phyloP scores from a whole-genome alignment of 2,329 filamentous ascomycete species.

The Plectosphaerella cucumerina region DNA sequence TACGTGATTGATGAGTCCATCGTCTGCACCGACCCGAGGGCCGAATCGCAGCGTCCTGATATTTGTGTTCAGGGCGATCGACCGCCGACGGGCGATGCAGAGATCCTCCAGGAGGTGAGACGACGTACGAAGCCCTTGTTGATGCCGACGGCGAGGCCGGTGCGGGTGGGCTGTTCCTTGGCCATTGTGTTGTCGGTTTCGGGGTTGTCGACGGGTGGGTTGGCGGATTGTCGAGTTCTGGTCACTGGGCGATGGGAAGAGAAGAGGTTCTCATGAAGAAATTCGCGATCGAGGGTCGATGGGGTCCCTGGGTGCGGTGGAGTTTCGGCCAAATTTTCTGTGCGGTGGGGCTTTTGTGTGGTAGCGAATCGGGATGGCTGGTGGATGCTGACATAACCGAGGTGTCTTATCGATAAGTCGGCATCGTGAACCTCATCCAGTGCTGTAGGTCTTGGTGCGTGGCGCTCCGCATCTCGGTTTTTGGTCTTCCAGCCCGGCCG shows the following conservation, averaged over 20 bases:
- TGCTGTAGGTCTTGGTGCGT: too few species aligned
- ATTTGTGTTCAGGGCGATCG: neutral
- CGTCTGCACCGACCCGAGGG: conserved; percentile 37
- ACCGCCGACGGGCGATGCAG: conserved; percentile 39
- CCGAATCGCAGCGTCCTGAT: neutral
- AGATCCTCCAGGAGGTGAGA: conserved; percentile 76
- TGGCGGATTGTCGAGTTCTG: conserved; percentile 24
- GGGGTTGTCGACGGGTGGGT: conserved; percentile 20
- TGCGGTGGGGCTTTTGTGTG: conserved; percentile 22
- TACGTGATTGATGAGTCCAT: conserved; percentile 43
- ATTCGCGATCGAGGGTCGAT: conserved; percentile 6
- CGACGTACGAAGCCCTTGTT: conserved; percentile 64
- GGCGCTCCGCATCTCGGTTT: too few species aligned
- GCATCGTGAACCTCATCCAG: too few species aligned
- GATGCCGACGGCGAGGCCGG: conserved; percentile 56
- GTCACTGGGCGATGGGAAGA: conserved; percentile 5
- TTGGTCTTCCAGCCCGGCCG: too few species aligned
- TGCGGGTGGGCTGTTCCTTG: conserved; percentile 53
- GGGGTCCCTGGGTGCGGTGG: neutral
- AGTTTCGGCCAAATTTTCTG: conserved; percentile 4
- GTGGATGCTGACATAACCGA: neutral
- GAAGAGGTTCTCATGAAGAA: conserved; percentile 11
- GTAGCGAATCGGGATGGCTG: conserved; percentile 9
- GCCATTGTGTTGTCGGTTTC: conserved; percentile 43
- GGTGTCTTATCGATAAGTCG: neutral